These are phyloP conservation scores for Fusarium sp. DNA, from an alignment of 2,329 filamentous ascomycete species.

Conservation along the genomic window DNA sequence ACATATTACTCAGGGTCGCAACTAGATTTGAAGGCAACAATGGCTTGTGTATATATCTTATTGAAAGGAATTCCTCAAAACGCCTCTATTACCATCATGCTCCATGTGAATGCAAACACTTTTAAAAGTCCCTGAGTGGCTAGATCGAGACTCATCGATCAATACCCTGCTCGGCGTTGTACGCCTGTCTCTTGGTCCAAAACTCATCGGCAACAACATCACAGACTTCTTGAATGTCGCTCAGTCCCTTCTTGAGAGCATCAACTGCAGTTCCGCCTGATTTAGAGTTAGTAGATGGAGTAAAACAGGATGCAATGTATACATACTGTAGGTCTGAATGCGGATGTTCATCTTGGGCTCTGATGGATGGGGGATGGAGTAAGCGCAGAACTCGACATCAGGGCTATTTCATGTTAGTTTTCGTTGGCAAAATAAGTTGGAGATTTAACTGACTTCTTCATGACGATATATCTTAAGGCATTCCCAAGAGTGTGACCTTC, in stretches of 20 bases:
- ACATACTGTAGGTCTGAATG: slow-evolving; percentile 94
- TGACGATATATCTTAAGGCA: slow-evolving; percentile 92
- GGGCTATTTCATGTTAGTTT: slow-evolving; percentile 69
- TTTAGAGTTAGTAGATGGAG: slow-evolving; percentile 21
- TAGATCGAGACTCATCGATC: slow-evolving; percentile 44
- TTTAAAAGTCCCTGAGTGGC: slow-evolving; percentile 14
- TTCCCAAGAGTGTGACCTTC: slow-evolving; percentile 98
- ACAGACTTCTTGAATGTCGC: slow-evolving; percentile 90
- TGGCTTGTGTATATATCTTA: slow-evolving; percentile 54
- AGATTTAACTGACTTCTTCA: slow-evolving; percentile 83
- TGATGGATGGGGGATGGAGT: slow-evolving; percentile 96
- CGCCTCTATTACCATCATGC: slow-evolving; percentile 49
- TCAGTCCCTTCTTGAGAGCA: slow-evolving; percentile 89
- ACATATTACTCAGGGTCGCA: slow-evolving; percentile 63
- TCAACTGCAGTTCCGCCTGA: slow-evolving; percentile 84
- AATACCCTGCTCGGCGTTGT: slow-evolving; percentile 53
- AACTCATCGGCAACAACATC: slow-evolving; percentile 96
- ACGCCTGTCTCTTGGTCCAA: slow-evolving; percentile 64
- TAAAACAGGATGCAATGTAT: not conserved
- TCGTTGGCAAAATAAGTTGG: not conserved
- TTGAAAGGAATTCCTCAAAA: slow-evolving; percentile 51
- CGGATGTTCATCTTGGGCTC: slow-evolving; percentile 97
- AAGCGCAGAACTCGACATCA: slow-evolving; percentile 97
- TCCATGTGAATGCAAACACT: slow-evolving; percentile 42
- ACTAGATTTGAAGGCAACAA: slow-evolving; percentile 57